Conservation (phyloP, 805 yeast genomes). For the Ogataea parapolymorpha region DNA sequence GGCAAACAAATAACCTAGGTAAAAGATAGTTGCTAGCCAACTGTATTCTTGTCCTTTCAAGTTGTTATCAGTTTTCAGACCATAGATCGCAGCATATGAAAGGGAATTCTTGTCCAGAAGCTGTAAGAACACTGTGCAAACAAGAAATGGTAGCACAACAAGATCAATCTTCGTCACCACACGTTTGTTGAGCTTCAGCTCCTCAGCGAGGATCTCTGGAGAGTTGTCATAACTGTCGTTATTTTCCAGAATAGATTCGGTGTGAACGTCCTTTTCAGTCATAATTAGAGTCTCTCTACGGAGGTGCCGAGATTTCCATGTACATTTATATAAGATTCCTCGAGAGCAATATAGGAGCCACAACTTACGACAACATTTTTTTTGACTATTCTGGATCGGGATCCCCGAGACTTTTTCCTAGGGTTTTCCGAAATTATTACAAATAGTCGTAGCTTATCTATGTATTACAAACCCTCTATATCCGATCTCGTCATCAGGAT, state of each 20-base stretch:
- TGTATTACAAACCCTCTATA: conserved; percentile 20
- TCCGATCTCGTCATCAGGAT: conserved; percentile 21
- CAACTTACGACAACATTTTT: background rate
- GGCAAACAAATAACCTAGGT: conserved; percentile 59
- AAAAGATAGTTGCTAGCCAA: conserved; percentile 60
- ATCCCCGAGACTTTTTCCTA: too few species aligned
- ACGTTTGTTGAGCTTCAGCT: conserved; percentile 18
- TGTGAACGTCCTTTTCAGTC: background rate
- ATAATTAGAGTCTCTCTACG: background rate
- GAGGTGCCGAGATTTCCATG: background rate
- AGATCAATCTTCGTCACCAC: conserved; percentile 24
- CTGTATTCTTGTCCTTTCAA: conserved; percentile 44
- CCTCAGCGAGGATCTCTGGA: conserved; percentile 14
- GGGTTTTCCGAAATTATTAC: too few species aligned
- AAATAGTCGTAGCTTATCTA: conserved; percentile 7
- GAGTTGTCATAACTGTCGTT: conserved; percentile 7
- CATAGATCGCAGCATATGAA: conserved; percentile 45
- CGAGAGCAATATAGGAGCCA: background rate
- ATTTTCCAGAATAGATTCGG: background rate
- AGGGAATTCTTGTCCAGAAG: conserved; percentile 41
- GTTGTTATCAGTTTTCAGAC: conserved; percentile 37
- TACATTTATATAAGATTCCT: background rate
- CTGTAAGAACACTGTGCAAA: conserved; percentile 27
- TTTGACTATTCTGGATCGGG: background rate
- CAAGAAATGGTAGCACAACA: conserved; percentile 28